phyloP scores from a whole-genome alignment of 208 protist species.

The Acanthamoeba rhysodes region DNA sequence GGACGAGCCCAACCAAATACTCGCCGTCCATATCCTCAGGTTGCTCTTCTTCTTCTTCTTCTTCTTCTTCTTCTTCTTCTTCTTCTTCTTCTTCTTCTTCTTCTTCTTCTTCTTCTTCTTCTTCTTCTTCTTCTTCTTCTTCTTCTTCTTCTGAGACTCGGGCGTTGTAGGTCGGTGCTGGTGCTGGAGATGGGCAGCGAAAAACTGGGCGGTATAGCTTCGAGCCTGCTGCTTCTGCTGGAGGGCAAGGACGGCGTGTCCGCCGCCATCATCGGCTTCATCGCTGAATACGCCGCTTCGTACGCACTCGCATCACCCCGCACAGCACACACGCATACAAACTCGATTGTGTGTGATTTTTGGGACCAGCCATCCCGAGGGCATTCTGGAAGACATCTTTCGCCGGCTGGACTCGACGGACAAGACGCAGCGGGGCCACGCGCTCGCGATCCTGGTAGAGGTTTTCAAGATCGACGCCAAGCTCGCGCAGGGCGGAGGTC shows the following conservation, averaged over 20 bases:
- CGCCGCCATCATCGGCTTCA: conserved; percentile 58
- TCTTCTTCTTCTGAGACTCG: background rate
- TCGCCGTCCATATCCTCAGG: conserved; percentile 44
- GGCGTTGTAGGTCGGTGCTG: background rate
- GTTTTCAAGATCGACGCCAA: conserved; percentile 52
- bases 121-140: background rate
- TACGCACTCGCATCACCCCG: background rate
- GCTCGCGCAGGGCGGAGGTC: background rate
- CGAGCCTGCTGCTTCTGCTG: conserved; percentile 12
- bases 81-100: background rate
- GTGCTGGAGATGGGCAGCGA: background rate
- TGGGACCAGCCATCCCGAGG: background rate
- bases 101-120: background rate
- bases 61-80: background rate
- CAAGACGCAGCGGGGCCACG: background rate
- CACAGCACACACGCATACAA: background rate
- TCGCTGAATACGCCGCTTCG: conserved; percentile 53
- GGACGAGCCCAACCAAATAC: conserved; percentile 1
- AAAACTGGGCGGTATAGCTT: background rate
- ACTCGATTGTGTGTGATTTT: background rate
- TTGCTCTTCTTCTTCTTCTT: background rate
- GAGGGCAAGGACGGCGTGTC: conserved; percentile 56
- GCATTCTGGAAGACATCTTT: conserved; percentile 57
- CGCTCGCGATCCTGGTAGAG: conserved; percentile 31
- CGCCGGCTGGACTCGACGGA: conserved; percentile 49